Conservation (phyloP, 108 stramenopile species). For the Skeletonema grethae region DNA sequence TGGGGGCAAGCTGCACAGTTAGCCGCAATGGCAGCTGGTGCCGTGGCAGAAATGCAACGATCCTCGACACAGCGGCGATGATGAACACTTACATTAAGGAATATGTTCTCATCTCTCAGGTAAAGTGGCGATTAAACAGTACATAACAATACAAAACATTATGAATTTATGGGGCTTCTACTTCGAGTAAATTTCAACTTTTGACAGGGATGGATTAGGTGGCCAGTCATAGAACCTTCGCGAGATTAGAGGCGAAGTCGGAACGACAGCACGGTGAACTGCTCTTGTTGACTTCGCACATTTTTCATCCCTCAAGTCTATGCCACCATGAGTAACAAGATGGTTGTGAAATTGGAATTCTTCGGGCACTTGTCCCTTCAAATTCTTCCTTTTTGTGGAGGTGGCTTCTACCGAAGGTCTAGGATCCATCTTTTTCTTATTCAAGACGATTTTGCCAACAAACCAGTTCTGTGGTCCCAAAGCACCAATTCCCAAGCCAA, state of each 20-base stretch:
- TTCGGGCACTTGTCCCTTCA: slow-evolving; percentile 13
- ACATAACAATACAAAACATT: background rate
- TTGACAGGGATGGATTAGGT: slow-evolving; percentile 55
- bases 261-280: slow-evolving; percentile 62
- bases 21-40: slow-evolving; percentile 6
- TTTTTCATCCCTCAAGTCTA: slow-evolving; percentile 17
- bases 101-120: background rate
- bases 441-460: background rate
- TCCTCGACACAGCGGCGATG: background rate
- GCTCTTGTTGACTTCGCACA: slow-evolving; percentile 16
- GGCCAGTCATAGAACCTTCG: slow-evolving; percentile 81
- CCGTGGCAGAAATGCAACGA: slow-evolving; percentile 15
- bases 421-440: slow-evolving; percentile 4
- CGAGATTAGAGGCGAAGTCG: slow-evolving; percentile 66
- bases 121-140: background rate
- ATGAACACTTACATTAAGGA: background rate
- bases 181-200: slow-evolving; percentile 14
- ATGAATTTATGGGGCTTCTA: background rate
- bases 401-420: background rate
- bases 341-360: slow-evolving; percentile 46
- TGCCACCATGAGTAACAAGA: slow-evolving; percentile 34
- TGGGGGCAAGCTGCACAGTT: slow-evolving; percentile 19
- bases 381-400: slow-evolving; percentile 7
- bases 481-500: slow-evolving; percentile 46
- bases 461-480: slow-evolving; percentile 70